Evolutionary conservation across 2,329 filamentous ascomycete genomes (phyloP).

Genomic region (Pseudogymnoascus sp.): DNA sequence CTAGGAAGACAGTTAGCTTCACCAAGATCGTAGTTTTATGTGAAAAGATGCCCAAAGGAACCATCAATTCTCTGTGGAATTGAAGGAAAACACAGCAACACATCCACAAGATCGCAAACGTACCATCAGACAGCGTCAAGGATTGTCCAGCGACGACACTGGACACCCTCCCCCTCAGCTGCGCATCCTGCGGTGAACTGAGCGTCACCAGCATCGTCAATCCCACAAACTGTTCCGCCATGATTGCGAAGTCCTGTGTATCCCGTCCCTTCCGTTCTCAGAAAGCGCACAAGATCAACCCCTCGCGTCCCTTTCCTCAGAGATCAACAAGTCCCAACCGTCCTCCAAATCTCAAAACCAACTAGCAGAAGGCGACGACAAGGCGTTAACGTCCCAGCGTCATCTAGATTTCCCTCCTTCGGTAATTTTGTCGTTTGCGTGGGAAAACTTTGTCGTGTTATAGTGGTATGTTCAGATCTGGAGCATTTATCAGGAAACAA

Average conservation of each 20-base stretch:
- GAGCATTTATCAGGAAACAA: not conserved
- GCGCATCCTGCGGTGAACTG: conserved; percentile 25
- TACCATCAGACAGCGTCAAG: conserved; percentile 29
- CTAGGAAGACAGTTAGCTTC: conserved; percentile 13
- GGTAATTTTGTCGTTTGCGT: not conserved
- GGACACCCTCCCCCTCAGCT: conserved; percentile 26
- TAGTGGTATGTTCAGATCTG: not conserved
- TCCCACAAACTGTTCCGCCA: conserved; percentile 28
- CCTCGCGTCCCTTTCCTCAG: not conserved
- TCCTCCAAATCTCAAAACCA: not conserved
- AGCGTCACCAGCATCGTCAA: conserved; percentile 30
- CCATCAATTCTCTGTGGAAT: not conserved
- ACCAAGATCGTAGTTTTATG: not conserved
- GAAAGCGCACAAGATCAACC: not conserved
- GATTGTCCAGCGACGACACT: conserved; percentile 27
- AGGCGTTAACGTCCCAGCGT: not conserved
- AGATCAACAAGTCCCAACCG: not conserved
- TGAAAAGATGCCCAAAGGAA: not conserved
- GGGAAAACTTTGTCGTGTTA: not conserved
- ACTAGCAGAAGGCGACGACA: not conserved
- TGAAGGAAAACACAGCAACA: not conserved
- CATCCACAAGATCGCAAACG: not conserved
- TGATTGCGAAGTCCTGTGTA: conserved; percentile 6
- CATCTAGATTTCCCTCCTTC: not conserved
- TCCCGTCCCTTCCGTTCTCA: not conserved